Evolutionary conservation across 805 yeast species (phyloP), one percentile per base, ranked within the genome.

Genomic region (Nakazawaea holstii): DNA sequence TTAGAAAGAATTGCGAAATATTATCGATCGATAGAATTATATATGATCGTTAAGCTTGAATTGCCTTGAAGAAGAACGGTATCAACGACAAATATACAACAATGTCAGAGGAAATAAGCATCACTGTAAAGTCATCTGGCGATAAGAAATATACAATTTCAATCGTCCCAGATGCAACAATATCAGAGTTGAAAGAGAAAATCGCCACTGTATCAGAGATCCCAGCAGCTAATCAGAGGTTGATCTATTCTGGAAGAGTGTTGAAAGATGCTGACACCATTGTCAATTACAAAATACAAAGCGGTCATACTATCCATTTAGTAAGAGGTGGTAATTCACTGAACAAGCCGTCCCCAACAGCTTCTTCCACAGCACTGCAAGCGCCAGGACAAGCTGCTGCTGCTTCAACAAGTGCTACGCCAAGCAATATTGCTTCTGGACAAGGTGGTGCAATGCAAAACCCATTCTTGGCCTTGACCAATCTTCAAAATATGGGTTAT

Each of bases 401-500:
- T 47, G 45, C 60, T 41, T 17, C 65, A 6, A 48, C 61, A 24
- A 53, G 67, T 28, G 52, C 62, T 27, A 46, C 57, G 17, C 97
- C 97, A n/a, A 64, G 82, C 14, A 87, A 84, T 59, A 74, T 92
- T 41, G 80, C 96, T 3, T 79, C 97, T 2, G 99, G 99, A 5
- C 84, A 80, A 53, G 94, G 92, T 10, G 77, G 95, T 0, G 87
- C 84, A 65, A 24, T 31, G 27, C 44, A 46, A 35, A 89, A 94
- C 65, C 95, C 96, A 33, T 73, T 94, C 58, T 91, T 96, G 9
- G 97, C 86, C 53, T 72, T 92, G 53, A 92, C 98, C 0, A 92
- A 96, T 43, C 98, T 98, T 1, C 79, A 97, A 46, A 94, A 90
- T 60, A 97, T 98, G 2, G 99, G 99, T 1, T 82, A 80, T 57